These are phyloP conservation scores for Pichia exigua DNA, from an alignment of 805 yeast genomes.

Conservation along the genomic window DNA sequence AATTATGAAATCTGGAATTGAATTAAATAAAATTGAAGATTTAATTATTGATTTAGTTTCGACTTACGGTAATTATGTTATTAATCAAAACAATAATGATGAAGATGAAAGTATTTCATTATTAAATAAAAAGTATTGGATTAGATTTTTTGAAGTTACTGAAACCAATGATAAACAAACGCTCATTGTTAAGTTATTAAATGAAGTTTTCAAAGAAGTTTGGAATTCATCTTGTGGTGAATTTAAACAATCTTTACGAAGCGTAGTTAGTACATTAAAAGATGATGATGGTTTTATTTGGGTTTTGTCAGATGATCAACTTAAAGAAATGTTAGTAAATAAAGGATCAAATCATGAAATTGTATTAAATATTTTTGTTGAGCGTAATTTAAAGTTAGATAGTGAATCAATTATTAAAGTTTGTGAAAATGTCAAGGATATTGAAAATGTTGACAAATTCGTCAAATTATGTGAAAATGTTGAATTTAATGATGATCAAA, in stretches of 20 bases:
- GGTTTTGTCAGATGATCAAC: conserved; percentile 7
- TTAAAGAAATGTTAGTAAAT: background rate
- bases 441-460: background rate
- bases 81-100: conserved; percentile 11
- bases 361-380: background rate
- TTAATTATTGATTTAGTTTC: conserved; percentile 33
- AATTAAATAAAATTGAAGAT: conserved; percentile 18
- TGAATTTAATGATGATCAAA: conserved; percentile 1
- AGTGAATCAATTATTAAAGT: background rate
- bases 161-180: background rate
- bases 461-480: background rate
- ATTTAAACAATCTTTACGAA: background rate
- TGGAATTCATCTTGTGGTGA: background rate
- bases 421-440: background rate
- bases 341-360: background rate
- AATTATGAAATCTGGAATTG: conserved; percentile 21
- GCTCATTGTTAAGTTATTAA: conserved; percentile 19
- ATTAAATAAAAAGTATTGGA: conserved; percentile 23
- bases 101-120: conserved; percentile 12
- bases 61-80: conserved; percentile 36
- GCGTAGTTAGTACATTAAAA: background rate
- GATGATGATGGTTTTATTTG: background rate
- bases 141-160: conserved; percentile 9
- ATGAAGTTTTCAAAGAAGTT: conserved; percentile 20
- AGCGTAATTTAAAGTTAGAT: background rate